Conservation (phyloP, 2,329 filamentous ascomycete species). For the Colletotrichum sojae region DNA sequence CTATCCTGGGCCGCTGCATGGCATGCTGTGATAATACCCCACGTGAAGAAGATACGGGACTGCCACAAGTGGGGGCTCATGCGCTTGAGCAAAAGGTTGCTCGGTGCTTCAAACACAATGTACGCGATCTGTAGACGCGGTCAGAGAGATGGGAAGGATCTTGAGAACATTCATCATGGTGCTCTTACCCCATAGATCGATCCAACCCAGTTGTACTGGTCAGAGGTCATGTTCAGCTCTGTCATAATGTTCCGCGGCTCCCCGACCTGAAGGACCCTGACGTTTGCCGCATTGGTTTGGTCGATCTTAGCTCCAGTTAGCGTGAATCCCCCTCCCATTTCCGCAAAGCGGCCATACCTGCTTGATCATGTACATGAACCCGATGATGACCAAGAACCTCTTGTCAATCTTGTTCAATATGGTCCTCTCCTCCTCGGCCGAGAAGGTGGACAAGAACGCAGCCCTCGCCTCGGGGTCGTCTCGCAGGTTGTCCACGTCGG, state of each 20-base stretch:
- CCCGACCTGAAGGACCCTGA: conserved; percentile 59
- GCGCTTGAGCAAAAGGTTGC: conserved; percentile 55
- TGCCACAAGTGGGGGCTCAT: conserved; percentile 54
- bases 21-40: conserved; percentile 55
- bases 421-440: conserved; percentile 52
- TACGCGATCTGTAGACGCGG: conserved; percentile 50
- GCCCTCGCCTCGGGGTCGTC: conserved; percentile 44
- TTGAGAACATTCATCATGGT: too few relatives aligned
- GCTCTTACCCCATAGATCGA: conserved; percentile 25
- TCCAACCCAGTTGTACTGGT: conserved; percentile 33
- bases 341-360: conserved; percentile 44
- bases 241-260: conserved; percentile 51
- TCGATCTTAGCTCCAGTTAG: conserved; percentile 47
- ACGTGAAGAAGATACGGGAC: conserved; percentile 53
- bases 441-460: conserved; percentile 55
- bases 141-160: not conserved
- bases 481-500: conserved; percentile 16
- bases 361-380: conserved; percentile 59
- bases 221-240: conserved; percentile 27
- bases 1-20: conserved; percentile 56
- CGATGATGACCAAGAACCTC: conserved; percentile 55
- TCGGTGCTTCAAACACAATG: conserved; percentile 57
- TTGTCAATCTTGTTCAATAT: conserved; percentile 58
- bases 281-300: conserved; percentile 55
- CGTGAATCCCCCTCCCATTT: not conserved